A percentile compares a stretch with the other conserved stretches of the same genome.
Conservation (phyloP, 1,139 yeast species). For the Hyphopichia wangnamkhiaoensis region DNA sequence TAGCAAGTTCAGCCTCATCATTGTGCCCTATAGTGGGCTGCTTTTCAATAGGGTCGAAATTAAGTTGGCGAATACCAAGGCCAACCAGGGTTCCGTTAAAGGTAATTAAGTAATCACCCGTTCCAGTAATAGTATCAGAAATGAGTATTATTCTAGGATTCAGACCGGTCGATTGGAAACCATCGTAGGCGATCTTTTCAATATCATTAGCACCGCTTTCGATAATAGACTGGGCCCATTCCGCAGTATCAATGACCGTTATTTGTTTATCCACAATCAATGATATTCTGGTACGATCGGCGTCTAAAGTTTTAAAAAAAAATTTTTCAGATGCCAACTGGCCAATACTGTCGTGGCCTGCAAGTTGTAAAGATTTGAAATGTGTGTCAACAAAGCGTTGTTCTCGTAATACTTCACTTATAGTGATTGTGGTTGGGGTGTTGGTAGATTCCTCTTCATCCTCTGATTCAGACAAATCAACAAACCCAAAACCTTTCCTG, state of each 20-base stretch:
- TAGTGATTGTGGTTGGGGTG: too few relatives aligned
- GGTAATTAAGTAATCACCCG: constrained; percentile 25
- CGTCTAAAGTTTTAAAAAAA: not conserved
- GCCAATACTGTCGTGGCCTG: constrained; percentile 3
- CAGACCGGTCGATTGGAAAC: constrained; percentile 1
- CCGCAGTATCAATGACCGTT: constrained; percentile 3
- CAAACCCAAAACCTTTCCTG: constrained; percentile 39
- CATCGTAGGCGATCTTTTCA: constrained; percentile 1
- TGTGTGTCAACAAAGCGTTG: not conserved
- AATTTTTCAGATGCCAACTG: not conserved
- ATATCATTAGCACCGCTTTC: not conserved
- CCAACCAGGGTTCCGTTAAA: constrained; percentile 1
- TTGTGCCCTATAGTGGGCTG: too few relatives aligned
- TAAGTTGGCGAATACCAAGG: not conserved
- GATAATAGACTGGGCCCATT: constrained; percentile 4
- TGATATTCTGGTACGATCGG: constrained; percentile 1
- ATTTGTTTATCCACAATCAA: constrained; percentile 1
- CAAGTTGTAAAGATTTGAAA: not conserved
- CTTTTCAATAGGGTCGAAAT: not conserved
- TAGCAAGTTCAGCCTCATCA: not conserved
- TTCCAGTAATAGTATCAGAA: constrained; percentile 24
- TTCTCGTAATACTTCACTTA: too few relatives aligned
- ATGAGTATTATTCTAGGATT: constrained; percentile 16
- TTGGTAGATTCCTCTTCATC: constrained; percentile 1
- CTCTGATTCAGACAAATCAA: constrained; percentile 22